Conservation (phyloP, 208 protist species). For the Leishmania turanica region DNA sequence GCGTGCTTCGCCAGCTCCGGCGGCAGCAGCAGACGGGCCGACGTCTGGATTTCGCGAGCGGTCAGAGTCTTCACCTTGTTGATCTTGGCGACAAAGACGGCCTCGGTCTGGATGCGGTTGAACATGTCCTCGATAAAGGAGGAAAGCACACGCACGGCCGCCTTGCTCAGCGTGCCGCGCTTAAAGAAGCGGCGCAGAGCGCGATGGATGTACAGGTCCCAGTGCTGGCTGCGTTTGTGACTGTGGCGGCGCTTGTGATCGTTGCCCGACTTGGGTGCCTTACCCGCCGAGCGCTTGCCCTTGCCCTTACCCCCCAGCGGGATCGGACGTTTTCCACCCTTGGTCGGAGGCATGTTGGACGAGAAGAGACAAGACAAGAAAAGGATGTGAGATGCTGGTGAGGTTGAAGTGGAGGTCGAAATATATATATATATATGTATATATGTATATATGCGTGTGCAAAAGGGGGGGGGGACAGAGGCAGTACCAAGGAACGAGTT, state of each 20-base stretch:
- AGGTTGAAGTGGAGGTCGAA: background rate
- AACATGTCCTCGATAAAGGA: conserved; percentile 99
- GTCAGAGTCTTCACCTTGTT: conserved; percentile 98
- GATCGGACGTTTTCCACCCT: conserved; percentile 86
- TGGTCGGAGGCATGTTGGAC: conserved; percentile 80
- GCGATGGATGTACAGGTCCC: conserved; percentile 95
- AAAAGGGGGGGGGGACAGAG: background rate
- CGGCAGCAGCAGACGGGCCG: conserved; percentile 97
- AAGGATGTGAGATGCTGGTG: background rate
- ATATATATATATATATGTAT: conserved; percentile 4
- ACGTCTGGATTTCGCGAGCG: conserved; percentile 98
- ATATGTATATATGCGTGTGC: background rate
- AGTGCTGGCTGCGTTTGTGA: conserved; percentile 89
- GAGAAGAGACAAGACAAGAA: conserved; percentile 4
- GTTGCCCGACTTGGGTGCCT: conserved; percentile 88
- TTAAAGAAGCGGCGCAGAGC: conserved; percentile 98
- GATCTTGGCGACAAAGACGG: conserved; percentile 95
- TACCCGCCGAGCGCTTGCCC: conserved; percentile 97
- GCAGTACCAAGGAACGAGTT: background rate
- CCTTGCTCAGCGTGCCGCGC: conserved; percentile 96
- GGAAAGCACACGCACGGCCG: conserved; percentile 98
- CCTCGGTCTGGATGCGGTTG: conserved; percentile 97
- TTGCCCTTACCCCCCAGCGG: conserved; percentile 96
- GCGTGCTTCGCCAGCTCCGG: conserved; percentile 99
- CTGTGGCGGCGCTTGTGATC: conserved; percentile 45